Percentiles rank a stretch among this genome's conserved stretches.
Evolutionary conservation across 2,329 filamentous ascomycete species (phyloP).

Genomic region (Leptosphaerulina australis): DNA sequence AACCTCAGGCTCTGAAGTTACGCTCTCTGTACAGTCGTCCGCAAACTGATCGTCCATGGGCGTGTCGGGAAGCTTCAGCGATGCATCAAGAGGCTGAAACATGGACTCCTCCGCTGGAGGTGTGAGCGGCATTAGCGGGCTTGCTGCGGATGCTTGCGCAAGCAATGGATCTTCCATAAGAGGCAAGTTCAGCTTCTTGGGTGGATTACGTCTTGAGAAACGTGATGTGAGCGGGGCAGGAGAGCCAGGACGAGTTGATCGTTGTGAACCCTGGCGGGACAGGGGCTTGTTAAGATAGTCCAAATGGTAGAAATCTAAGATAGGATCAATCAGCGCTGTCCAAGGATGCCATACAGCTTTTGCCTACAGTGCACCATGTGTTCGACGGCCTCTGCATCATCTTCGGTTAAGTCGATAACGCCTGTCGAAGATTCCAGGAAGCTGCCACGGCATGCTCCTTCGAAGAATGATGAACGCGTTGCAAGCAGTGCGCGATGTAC

Average conservation of each 20-base stretch:
- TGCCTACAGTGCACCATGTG: constrained; percentile 51
- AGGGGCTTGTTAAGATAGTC: constrained; percentile 47
- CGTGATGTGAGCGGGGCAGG: constrained; percentile 25
- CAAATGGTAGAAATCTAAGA: constrained; percentile 50
- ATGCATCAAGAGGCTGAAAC: constrained; percentile 30
- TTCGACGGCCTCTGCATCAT: constrained; percentile 50
- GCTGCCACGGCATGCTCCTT: constrained; percentile 48
- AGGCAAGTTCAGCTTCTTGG: constrained; percentile 41
- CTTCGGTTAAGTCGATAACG: constrained; percentile 49
- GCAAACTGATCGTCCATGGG: constrained; percentile 44
- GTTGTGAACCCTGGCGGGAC: constrained; percentile 39
- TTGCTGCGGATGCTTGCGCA: constrained; percentile 39
- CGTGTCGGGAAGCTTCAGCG: constrained; percentile 39
- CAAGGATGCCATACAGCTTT: constrained; percentile 5
- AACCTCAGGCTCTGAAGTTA: constrained; percentile 41
- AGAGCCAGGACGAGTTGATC: constrained; percentile 32
- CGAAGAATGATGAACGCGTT: constrained; percentile 56
- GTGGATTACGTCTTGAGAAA: constrained; percentile 20
- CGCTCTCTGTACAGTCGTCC: constrained; percentile 39
- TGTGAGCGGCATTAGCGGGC: constrained; percentile 31
- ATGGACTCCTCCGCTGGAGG: constrained; percentile 34
- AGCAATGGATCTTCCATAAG: constrained; percentile 49
- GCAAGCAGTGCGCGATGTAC: constrained; percentile 58
- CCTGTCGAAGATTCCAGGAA: constrained; percentile 48
- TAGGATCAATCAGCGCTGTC: constrained; percentile 26